Base-by-base conservation (phyloP, 208 protist genomes). In the Leishmania martiniquensis region DNA sequence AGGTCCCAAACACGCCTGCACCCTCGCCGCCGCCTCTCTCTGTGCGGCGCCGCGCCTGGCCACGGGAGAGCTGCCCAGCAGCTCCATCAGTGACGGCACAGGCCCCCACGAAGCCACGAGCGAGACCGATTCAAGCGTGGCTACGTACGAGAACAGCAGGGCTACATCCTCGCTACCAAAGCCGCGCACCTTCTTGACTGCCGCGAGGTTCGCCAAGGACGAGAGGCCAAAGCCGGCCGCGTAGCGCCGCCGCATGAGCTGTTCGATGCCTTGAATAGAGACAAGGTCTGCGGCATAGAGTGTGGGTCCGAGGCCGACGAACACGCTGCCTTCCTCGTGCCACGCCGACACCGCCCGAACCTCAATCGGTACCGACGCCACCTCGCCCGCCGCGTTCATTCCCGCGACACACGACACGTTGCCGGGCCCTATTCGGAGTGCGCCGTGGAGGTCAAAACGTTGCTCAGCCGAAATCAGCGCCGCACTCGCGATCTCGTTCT, bases 171-270 rank as follows among this genome's bases (percentile, higher is more conserved):
- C 82, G 59, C 80, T 86, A 34, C 82, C 80, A 52, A 83, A 79
- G 1, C 82, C 63, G 52, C 79, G 34, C 20, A 83, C 47, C 66
- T 76, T 52, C 52, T 60, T 66, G 45, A 93, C 80, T 15, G 89
- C 90, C 15, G 62, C 65, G 52, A 89, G 57, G 73, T 95, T 97
- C 1, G 62, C 82, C 45, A 47, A 75, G 0, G 93, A 85, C n/a
- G 82, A 80, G 49, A 95, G 55, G 34, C 91, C 89, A 76, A 97
- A 97, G 49, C 93, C 93, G 4, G 78, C 82, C 12, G 77, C 81
- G 66, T 94, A 63, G 39, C 93, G 93, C 12, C 72, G 77, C 39
- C 88, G 89, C 91, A 97, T 97, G 49, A 84, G 78, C 44, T 84
- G 76, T 75, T 90, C 93, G 29, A 92, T 85, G 60, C 83, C 89